Percentiles rank a stretch among this genome's conserved stretches.
Conservation (phyloP, 441 rosid species). For the Kokia cookei region DNA sequence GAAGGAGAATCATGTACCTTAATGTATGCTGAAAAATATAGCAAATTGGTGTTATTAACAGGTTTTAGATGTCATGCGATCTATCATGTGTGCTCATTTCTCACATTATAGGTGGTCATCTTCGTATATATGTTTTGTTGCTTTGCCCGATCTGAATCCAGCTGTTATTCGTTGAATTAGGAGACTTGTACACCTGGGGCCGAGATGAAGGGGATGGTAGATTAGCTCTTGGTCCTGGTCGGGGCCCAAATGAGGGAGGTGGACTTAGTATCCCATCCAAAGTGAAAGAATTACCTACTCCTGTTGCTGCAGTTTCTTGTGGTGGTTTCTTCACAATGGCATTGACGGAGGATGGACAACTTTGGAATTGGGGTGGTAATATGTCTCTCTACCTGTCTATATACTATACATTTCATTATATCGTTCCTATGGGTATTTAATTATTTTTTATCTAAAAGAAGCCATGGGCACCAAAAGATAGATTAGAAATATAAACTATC, state of each 20-base stretch:
- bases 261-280: conserved; percentile 82
- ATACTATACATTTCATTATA: neutral
- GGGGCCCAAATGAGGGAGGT: conserved; percentile 93
- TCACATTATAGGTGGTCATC: neutral
- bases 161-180: conserved; percentile 26
- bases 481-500: neutral
- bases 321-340: conserved; percentile 91
- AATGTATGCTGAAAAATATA: neutral
- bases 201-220: conserved; percentile 97
- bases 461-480: neutral
- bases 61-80: neutral
- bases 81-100: neutral
- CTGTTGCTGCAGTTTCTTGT: conserved; percentile 71
- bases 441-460: neutral
- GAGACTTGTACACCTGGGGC: conserved; percentile 88
- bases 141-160: neutral
- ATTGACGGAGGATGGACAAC: conserved; percentile 66
- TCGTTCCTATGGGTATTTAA: neutral
- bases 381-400: neutral
- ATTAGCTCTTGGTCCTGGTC: conserved; percentile 84
- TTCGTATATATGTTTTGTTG: neutral
- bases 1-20: neutral
- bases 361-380: conserved; percentile 98
- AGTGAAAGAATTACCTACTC: conserved; percentile 60
- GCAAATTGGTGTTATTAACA: neutral